phyloP scores from a whole-genome alignment of 1,284 basidiomycete species.

The Ceratobasidium theobromae region DNA sequence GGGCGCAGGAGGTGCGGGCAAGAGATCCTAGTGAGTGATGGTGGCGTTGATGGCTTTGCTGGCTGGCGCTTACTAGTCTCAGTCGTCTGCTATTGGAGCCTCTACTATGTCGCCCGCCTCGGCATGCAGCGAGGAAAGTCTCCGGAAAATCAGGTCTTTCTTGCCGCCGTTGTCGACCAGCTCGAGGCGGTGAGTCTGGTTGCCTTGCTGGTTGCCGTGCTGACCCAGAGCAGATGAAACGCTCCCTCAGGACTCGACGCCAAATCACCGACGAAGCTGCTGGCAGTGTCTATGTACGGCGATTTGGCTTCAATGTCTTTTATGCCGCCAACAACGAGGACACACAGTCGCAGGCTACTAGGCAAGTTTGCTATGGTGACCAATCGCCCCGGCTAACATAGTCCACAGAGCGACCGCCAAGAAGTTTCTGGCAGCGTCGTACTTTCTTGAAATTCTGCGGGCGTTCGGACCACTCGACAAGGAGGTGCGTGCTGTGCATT shows the following conservation, averaged over 20 bases:
- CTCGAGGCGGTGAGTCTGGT: not conserved
- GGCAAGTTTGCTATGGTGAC: not conserved
- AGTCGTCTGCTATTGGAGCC: constrained; percentile 25
- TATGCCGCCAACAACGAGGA: constrained; percentile 36
- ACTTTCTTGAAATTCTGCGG: constrained; percentile 81
- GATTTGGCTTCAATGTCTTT: constrained; percentile 35
- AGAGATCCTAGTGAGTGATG: constrained; percentile 36
- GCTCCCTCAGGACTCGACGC: not conserved
- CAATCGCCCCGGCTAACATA: not conserved
- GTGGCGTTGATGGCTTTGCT: not conserved
- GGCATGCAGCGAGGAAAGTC: not conserved
- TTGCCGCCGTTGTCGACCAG: constrained; percentile 13
- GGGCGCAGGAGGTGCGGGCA: constrained; percentile 34
- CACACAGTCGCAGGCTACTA: constrained; percentile 29
- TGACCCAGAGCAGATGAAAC: constrained; percentile 14
- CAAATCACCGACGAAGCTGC: constrained; percentile 32
- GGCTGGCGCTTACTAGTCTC: constrained; percentile 4
- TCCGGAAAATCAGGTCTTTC: constrained; percentile 8
- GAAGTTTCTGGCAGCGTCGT: constrained; percentile 84
- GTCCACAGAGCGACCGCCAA: constrained; percentile 72
- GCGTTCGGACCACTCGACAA: constrained; percentile 66
- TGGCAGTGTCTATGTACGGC: constrained; percentile 33
- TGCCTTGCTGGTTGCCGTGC: not conserved
- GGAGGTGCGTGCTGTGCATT: constrained; percentile 41
- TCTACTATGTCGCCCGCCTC: constrained; percentile 18